A percentile compares a stretch with the other conserved stretches of the same genome.
These are phyloP conservation scores for Nidularia sp. DNA, from an alignment of 768 basidiomycete genomes.

Conservation along the genomic window DNA sequence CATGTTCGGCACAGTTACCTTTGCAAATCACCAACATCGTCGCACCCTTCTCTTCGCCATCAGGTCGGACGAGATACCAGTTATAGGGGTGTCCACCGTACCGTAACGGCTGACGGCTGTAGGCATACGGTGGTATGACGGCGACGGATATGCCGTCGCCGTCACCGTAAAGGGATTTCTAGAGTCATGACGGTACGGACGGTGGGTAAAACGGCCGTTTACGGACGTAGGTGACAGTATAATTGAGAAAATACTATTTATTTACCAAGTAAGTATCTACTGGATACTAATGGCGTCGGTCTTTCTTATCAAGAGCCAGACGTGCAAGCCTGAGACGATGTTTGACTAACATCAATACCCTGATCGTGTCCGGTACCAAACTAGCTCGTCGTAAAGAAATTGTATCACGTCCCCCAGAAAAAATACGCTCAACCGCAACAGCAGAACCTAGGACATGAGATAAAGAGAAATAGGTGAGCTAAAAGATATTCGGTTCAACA, in stretches of 20 bases:
- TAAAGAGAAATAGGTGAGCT: neutral
- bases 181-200: neutral
- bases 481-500: neutral
- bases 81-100: neutral
- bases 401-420: slow-evolving; percentile 25
- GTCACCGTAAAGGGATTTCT: slow-evolving; percentile 4
- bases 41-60: too few species aligned
- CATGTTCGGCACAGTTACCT: too few species aligned
- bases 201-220: slow-evolving; percentile 2
- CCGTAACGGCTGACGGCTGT: neutral
- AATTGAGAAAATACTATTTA: slow-evolving; percentile 5
- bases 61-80: too few species aligned
- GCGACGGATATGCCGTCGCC: neutral
- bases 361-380: slow-evolving; percentile 21
- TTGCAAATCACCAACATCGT: too few species aligned
- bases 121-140: neutral
- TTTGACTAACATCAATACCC: slow-evolving; percentile 23
- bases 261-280: neutral
- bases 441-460: slow-evolving; percentile 20
- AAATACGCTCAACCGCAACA: slow-evolving; percentile 25
- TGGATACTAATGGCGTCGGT: neutral
- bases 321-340: neutral
- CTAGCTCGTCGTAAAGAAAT: slow-evolving; percentile 25
- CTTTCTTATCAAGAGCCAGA: neutral
- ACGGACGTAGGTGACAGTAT: slow-evolving; percentile 8